These are phyloP conservation scores for Amesomyces nigricolor DNA, from an alignment of 2,329 filamentous ascomycete genomes.

Conservation along the genomic window DNA sequence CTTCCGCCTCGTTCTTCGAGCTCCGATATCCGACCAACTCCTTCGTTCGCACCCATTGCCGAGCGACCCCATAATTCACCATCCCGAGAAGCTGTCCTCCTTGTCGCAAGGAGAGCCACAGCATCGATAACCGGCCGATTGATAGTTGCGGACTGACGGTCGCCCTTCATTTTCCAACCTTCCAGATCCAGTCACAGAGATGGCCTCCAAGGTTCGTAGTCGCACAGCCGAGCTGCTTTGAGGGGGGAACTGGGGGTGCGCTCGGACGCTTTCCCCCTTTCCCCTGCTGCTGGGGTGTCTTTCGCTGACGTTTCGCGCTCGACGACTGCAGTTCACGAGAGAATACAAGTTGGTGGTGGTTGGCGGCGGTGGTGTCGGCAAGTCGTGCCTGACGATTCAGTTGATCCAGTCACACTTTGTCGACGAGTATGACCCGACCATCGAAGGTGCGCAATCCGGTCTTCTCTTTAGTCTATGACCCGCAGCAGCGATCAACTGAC, in stretches of 20 bases:
- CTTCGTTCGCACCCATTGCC: slow-evolving; percentile 8
- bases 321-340: slow-evolving; percentile 61
- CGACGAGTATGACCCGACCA: slow-evolving; percentile 98
- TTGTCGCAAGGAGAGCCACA: neutral
- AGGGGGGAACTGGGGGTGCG: neutral
- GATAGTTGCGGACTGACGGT: neutral
- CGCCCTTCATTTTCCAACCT: neutral
- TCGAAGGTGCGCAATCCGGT: slow-evolving; percentile 68
- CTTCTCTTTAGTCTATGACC: neutral
- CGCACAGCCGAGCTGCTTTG: neutral
- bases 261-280: neutral
- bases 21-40: slow-evolving; percentile 4
- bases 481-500: slow-evolving; percentile 2
- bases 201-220: slow-evolving; percentile 25
- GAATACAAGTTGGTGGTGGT: slow-evolving; percentile 97
- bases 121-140: slow-evolving; percentile 5
- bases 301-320: slow-evolving; percentile 15
- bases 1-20: slow-evolving; percentile 12
- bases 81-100: slow-evolving; percentile 8
- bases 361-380: slow-evolving; percentile 95
- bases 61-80: slow-evolving; percentile 13
- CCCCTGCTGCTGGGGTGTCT: neutral
- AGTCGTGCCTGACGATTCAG: slow-evolving; percentile 98
- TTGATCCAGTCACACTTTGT: slow-evolving; percentile 95
- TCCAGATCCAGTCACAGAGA: slow-evolving; percentile 12